Evolutionary conservation across 257 asterid genomes (phyloP), one percentile per base, ranked within the genome.

Genomic region (Anisodus acutangulus): DNA sequence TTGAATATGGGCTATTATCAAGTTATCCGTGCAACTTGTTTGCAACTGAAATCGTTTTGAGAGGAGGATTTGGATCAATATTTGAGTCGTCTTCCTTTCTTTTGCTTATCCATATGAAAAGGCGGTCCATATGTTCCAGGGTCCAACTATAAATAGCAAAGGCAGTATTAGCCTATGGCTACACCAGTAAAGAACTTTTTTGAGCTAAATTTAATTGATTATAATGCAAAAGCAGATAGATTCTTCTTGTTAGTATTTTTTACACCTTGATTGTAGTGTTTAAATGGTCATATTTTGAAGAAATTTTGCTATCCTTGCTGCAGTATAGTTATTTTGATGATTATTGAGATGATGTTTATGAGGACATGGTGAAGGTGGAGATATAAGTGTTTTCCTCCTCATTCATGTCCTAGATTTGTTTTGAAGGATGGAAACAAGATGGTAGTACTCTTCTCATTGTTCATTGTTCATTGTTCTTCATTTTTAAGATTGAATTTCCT

Each of bases 41-140:
- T n/a, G 79, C 16, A 43, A 45, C 79, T 71, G 79, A 45, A 71
- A 45, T 71, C 39, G 45, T 71, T 49, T 47, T 71, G 79, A 45
- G 39, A n/a, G 54, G 58, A 71, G 17, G 79, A 12, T 45, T n/a
- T 71, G 64, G 15, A 71, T 71, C 58, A 17, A 12, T 71, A n/a
- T 43, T n/a, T 10, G 17, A 43, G 16, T 45, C 31, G 45, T 41
- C 80, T 72, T 72, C 45, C 17, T 45, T 72, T 19, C n/a, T 72
- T n/a, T 72, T 72, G 80, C 45, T 45, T n/a, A 58, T 72, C n/a
- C n/a, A 10, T 72, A 70, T 41, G 55, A 9, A 45, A 71, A 71
- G 16, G 80, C 10, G 4, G 7, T 26, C 22, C 4, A 5, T 9
- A 17, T 12, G 17, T 45, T 72, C 1, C 35, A 31, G 35, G 35